Base-by-base conservation (phyloP, 495 filamentous ascomycete genomes). In the Cladorrhinum samala region DNA sequence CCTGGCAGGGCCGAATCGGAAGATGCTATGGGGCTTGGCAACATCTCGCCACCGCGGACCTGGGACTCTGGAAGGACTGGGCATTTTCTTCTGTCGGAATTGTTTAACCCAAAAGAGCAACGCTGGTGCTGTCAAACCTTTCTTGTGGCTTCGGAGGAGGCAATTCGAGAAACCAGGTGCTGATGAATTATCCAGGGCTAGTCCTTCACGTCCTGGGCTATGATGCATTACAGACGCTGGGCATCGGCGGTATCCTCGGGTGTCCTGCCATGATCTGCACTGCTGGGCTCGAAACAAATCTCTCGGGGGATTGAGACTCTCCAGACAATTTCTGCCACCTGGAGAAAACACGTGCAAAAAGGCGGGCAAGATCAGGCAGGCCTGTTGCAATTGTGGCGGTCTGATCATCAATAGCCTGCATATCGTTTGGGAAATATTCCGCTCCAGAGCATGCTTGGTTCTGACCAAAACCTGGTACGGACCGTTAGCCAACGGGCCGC, bases 401-500 rank as follows among this genome's bases (percentile, higher is more conserved):
- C 43, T 43, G 44, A 8, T 40, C 9, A 21, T 27, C 19, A 19
- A 55, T 7, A 37, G 30, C 30, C 7, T 7, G 30, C 7, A 6
- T 7, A 37, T 7, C 7, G 30, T 14, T 37, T 45, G n/a, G 33
- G 9, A 46, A 46, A 37, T 20, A 47, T 40, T 38, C 40, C 38
- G 25, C 30, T 27, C 53, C 19, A 44, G 4, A 47, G 24, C 37
- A 46, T 38, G 38, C 38, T 33, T 37, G 41, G 50, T 42, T 43
- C 54, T 56, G 36, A 25, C 17, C 20, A 46, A 52, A 46, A 57
- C 52, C 52, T 58, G 57, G 56, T 60, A 41, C 58, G 58, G 60
- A 57, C 61, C 64, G 61, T 64, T 64, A 42, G 42, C 43, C 49
- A 52, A 62, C 64, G 64, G 64, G 54, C 64, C 64, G 64, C 64